Percentiles rank a stretch among this genome's conserved stretches.
phyloP scores from a whole-genome alignment of 148 eudicot genomes.

The Simmondsia chinensis region DNA sequence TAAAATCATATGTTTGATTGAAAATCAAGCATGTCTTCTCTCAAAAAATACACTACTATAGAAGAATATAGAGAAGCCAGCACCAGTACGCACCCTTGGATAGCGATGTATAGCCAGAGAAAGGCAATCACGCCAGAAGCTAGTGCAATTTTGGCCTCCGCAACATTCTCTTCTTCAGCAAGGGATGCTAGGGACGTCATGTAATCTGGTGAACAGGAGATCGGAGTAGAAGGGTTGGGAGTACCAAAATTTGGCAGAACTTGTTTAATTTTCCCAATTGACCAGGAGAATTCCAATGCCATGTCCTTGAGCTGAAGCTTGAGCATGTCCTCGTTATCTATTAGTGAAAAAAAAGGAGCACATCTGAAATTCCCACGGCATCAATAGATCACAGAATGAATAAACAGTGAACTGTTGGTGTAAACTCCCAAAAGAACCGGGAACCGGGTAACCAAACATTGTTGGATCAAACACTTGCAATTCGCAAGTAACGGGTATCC shows the following conservation, averaged over 20 bases:
- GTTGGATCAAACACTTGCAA: no score
- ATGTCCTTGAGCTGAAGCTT: constrained; percentile 67
- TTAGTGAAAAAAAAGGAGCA: background rate
- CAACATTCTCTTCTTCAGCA: constrained; percentile 59
- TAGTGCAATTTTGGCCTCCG: constrained; percentile 60
- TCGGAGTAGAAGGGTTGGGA: constrained; percentile 40
- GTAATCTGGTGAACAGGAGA: constrained; percentile 53
- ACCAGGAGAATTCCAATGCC: constrained; percentile 79
- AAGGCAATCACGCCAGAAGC: constrained; percentile 82
- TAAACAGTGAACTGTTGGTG: no score
- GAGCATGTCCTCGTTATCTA: constrained; percentile 47
- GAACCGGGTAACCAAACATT: no score
- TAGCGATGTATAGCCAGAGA: constrained; percentile 74
- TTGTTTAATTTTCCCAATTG: constrained; percentile 52
- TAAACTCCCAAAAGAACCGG: no score
- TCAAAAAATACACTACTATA: background rate
- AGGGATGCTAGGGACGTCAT: constrained; percentile 42
- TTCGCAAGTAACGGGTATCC: no score
- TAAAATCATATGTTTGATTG: no score
- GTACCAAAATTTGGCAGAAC: constrained; percentile 35
- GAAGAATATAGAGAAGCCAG: no score
- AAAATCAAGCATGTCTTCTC: no score
- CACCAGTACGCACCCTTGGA: constrained; percentile 51
- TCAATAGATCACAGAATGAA: no score
- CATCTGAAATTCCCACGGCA: no score